phyloP scores from a whole-genome alignment of 2,329 filamentous ascomycete species.

The Phialophora macrospora region DNA sequence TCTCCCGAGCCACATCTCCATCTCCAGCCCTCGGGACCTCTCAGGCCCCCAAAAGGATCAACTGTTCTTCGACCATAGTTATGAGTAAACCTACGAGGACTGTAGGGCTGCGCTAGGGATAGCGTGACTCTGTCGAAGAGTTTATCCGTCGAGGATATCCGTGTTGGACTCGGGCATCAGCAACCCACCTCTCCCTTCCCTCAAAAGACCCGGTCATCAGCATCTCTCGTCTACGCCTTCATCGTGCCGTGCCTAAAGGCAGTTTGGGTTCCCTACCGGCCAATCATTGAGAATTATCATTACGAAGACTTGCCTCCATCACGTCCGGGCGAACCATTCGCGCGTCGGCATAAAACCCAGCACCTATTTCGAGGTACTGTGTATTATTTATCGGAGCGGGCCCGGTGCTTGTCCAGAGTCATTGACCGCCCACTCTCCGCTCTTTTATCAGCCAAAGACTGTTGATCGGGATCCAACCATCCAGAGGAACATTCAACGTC shows the following conservation, averaged over 20 bases:
- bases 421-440: constrained; percentile 26
- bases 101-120: constrained; percentile 29
- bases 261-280: constrained; percentile 14
- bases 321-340: constrained; percentile 13
- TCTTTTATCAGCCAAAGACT: constrained; percentile 19
- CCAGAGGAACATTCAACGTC: constrained; percentile 12
- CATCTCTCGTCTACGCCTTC: constrained; percentile 21
- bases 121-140: constrained; percentile 23
- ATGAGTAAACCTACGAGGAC: constrained; percentile 20
- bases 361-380: constrained; percentile 31
- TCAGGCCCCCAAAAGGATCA: constrained; percentile 33
- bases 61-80: constrained; percentile 14
- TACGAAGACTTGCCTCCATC: constrained; percentile 15
- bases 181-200: constrained; percentile 22
- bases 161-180: constrained; percentile 26
- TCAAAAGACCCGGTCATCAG: constrained; percentile 26
- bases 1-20: constrained; percentile 23
- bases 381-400: constrained; percentile 29
- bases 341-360: constrained; percentile 17
- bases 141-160: constrained; percentile 28
- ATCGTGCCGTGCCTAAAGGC: constrained; percentile 27
- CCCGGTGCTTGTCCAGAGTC: constrained; percentile 24
- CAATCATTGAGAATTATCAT: constrained; percentile 22
- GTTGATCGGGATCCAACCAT: constrained; percentile 13
- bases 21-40: constrained; percentile 18